Base-by-base conservation (phyloP, 495 filamentous ascomycete genomes). In the Neurospora pannonica region DNA sequence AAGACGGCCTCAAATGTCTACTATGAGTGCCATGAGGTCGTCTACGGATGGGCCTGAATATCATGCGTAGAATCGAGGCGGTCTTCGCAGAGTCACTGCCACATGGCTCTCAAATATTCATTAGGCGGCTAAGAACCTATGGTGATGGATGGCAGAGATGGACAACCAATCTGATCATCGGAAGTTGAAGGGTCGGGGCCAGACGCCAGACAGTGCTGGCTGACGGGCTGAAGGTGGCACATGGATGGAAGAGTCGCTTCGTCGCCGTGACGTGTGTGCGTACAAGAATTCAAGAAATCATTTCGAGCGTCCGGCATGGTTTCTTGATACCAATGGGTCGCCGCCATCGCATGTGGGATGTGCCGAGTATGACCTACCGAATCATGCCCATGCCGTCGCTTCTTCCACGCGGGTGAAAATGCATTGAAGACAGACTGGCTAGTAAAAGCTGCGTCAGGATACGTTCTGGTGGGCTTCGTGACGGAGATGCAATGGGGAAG, bases 351-450 rank as follows among this genome's bases (percentile, higher is more conserved):
- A 67, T 67, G 54, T 67, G 54, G 28, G 15, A 67, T 19, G 24
- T 62, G 48, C 24, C 48, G 21, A 62, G 21, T 9, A 67, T 70
- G 39, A 77, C 75, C 73, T 75, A 78, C 75, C 76, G 43, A 70
- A 74, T 74, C 71, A 43, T 46, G 67, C 72, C 21, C 38, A 13
- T 73, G 54, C 36, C 46, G 54, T 54, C 38, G 38, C 40, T 70
- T 70, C 38, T 54, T 67, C 34, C 24, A 39, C 67, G 69, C 37
- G 72, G 38, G 70, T 42, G 36, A 40, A 62, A 70, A 43, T 73
- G 73, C 76, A 70, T 74, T 60, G 21, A 54, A 67, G 70, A 70
- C 73, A 73, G 74, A 71, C 70, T 71, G 74, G 71, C 74, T 75
- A 76, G 76, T 72, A 73, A 71, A 71, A 54, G 70, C 69, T 76